Base-by-base conservation (phyloP, 2,329 filamentous ascomycete genomes). In the Fusarium sp. region DNA sequence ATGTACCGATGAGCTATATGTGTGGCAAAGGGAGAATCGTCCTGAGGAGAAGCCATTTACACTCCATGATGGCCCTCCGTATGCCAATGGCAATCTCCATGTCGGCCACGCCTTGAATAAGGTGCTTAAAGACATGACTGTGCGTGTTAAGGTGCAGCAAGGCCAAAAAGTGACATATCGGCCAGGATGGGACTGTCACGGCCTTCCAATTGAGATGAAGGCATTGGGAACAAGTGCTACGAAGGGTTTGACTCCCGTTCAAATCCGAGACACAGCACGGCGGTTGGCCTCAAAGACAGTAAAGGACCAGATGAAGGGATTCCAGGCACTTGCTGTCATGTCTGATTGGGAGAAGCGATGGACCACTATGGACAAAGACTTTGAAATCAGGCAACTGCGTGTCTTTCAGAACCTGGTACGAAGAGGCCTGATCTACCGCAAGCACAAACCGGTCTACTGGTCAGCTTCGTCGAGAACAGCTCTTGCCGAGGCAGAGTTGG, bases 151-250 rank as follows among this genome's bases (percentile, higher is more conserved):
- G 81, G 83, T 98, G 63, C 89, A 92, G 64, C 86, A 91, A 75
- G 96, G 85, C 72, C 74, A 72, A 74, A 85, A 88, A 66, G 90
- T 98, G 34, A 85, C 89, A 38, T 99, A 97, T 76, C 85, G 94
- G 16, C 96, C 96, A 3, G 95, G 96, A 45, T 99, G 96, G 96
- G 97, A 99, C 78, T 99, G 96, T 71, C 96, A 99, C 83, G 96
- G 96, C 1, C 85, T 99, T 49, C 96, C 96, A 1, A 99, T 99
- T 76, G 96, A 99, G 84, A 86, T 98, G 73, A 99, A 98, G 81
- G 96, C 94, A 26, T 85, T 99, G 16, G 91, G 92, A 73, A 80
- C 82, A 71, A 78, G 78, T 66, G 65, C 73, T 57, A 70, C 77
- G 73, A 83, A 82, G 65, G 76, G 73, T 47, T 83, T 84, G 75